Base-by-base conservation (phyloP, 495 filamentous ascomycete genomes). In the Coniosporium apollinis region DNA sequence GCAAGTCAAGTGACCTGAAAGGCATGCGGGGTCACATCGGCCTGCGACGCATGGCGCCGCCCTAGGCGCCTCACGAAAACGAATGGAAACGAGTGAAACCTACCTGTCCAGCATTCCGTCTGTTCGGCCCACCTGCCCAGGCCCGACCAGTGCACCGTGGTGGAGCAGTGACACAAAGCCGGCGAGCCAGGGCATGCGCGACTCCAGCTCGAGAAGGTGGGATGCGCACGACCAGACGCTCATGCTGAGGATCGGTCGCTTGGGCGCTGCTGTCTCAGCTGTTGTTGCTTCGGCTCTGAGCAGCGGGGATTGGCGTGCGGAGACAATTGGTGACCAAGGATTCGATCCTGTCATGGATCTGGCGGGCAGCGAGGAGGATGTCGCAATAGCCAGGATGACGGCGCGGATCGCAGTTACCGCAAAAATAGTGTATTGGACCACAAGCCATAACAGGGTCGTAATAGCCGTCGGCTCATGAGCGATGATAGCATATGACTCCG, bases 71-170 rank as follows among this genome's bases (percentile, higher is more conserved):
- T 32, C 22, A 38, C 18, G 9, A 4, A 1, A 37, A 46, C 53
- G 29, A 25, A 25, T 40, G 17, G 24, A 22, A 19, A 49, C 17
- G 34, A 45, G 33, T 43, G 34, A 43, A 39, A 72, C 85, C 76
- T 72, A 94, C 85, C 82, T 86, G 69, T 94, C 83, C 56, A 93
- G 62, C 45, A 73, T 65, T 37, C 82, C 76, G 55, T 85, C 68
- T 6, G 77, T 70, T 51, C 65, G 65, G 55, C 79, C 82, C 24
- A 92, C 52, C 56, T 59, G 64, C 46, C 82, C 77, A 43, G 81
- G 79, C 25, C 82, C 79, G 45, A 60, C 61, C 46, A 87, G 52
- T 47, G 71, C 62, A 41, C 69, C 64, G 63, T 77, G 74, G 57
- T 85, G 82, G 36, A 74, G 47, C 49, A 93, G 66, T 34, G 77